These are phyloP conservation scores for Rhizophagus clarus DNA, from an alignment of 192 early-diverging fungal species.

Conservation along the genomic window DNA sequence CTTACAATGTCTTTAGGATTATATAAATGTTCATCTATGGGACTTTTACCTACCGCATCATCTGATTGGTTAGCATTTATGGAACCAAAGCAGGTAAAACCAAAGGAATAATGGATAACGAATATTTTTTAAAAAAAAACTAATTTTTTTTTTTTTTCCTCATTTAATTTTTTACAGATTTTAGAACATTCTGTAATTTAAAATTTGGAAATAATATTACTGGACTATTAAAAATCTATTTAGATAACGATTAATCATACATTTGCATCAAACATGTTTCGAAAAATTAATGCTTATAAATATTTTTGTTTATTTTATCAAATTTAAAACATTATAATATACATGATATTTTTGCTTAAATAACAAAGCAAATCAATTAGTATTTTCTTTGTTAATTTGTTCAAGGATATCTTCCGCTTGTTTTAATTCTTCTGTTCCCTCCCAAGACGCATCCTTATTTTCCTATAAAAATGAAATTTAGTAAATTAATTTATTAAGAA, in stretches of 20 bases:
- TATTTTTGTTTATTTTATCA: too few species aligned
- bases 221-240: too few species aligned
- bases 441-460: background rate
- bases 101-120: slow-evolving; percentile 33
- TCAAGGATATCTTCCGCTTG: slow-evolving; percentile 12
- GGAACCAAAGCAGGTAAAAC: slow-evolving; percentile 58
- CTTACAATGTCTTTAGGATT: slow-evolving; percentile 82
- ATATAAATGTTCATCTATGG: slow-evolving; percentile 93
- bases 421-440: slow-evolving; percentile 5
- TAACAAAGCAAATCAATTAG: too few species aligned
- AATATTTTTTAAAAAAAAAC: slow-evolving; percentile 12
- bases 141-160: background rate
- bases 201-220: background rate
- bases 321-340: too few species aligned
- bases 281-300: too few species aligned
- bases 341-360: too few species aligned
- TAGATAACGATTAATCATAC: too few species aligned
- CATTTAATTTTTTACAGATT: background rate
- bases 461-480: background rate
- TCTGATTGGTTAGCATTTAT: slow-evolving; percentile 98
- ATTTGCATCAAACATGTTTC: too few species aligned
- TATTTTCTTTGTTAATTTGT: background rate
- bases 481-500: background rate
- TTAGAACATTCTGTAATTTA: background rate
- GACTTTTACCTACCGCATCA: slow-evolving; percentile 87